Base-by-base conservation (phyloP, 2,329 filamentous ascomycete species). In the Torrubiellomyces zombiae region DNA sequence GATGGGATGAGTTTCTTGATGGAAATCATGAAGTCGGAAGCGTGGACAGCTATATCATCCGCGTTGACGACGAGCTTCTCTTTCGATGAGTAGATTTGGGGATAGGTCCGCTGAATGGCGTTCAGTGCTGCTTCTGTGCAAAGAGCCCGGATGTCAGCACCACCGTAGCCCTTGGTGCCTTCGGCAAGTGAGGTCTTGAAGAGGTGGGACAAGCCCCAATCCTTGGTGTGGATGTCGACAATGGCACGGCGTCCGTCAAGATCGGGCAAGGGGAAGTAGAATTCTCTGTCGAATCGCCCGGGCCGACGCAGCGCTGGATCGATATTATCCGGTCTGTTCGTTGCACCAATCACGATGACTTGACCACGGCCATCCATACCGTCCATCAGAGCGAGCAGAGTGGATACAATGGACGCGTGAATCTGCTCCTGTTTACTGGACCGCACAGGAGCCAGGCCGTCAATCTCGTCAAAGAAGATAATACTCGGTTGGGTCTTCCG, bases 381-480 rank as follows among this genome's bases (percentile, higher is more conserved):
- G 49, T 94, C 85, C 85, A 94, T 94, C 40, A 94, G 54, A 1
- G 85, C 85, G 31, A 94, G 59, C n/a, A 94, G 56, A 2, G 85
- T 94, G 2, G 85, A 91, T 9, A 94, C 86, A 35, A 98, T 98
- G 3, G 86, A 95, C 5, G 89, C 83, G 51, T 98, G 89, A 31
- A 95, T 95, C 52, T 98, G 89, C 47, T 98, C 89, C 53, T 95
- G 86, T 50, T 95, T 95, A 52, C 86, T 94, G 9, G 89, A 95
- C 39, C 89, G 70, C 17, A 95, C 89, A 25, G 89, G 91, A 3
- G 89, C 89, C 35, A 98, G 63, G 28, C 89, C 89, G 53, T 98
- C 89, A 38, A 98, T 98, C 50, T 98, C 89, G 47, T 98, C 89
- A 39, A 98, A 95, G 58, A 98, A 98, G 48, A 98, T 98, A 51